Evolutionary conservation across 805 yeast genomes (phyloP), one percentile per base, ranked within the genome.

Genomic region (Ogataea nakhonphanomensis): DNA sequence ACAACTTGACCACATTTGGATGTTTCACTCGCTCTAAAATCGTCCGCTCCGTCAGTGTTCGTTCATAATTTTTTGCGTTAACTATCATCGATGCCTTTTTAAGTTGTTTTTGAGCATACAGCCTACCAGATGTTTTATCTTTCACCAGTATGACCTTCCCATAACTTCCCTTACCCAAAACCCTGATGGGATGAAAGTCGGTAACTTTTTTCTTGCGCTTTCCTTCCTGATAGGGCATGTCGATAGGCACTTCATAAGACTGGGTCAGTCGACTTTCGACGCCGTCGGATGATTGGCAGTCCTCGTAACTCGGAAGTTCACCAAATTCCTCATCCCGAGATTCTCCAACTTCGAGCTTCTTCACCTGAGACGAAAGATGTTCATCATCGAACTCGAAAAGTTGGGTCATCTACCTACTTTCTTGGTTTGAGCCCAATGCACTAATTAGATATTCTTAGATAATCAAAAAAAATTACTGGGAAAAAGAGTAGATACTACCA

Each of bases 101-200:
- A 47, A 88, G 65, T 52, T 88, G 95, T 57, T 88, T 88, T 69
- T 86, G 93, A 0, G 96, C 96, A 62, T 76, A 89, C 8, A 88
- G 62, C 49, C 74, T 74, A 0, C 81, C 81, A 0, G 85, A 75
- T 15, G 64, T 46, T 37, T 60, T 67, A 55, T 88, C 89, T 35
- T 78, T 76, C 1, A 88, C 96, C 15, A 88, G 64, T 7, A 85
- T 64, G 3, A 88, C 96, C 57, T 85, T 87, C 3, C 96, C 96
- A 51, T 84, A 88, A 2, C 95, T 88, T 3, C 96, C 96, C 37
- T 80, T 75, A 0, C 96, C 96, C 5, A 88, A 66, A 0, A 87
- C 93, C 49, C 78, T 82, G 6, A 89, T 61, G 2, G 85, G 84
- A 50, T 74, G 79, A 53, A 89, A 88, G 55, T 88, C 95, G n/a